A percentile compares a stretch with the other conserved stretches of the same genome.
Evolutionary conservation across 208 protist species (phyloP).

Genomic region (Crithidia fasciculata): DNA sequence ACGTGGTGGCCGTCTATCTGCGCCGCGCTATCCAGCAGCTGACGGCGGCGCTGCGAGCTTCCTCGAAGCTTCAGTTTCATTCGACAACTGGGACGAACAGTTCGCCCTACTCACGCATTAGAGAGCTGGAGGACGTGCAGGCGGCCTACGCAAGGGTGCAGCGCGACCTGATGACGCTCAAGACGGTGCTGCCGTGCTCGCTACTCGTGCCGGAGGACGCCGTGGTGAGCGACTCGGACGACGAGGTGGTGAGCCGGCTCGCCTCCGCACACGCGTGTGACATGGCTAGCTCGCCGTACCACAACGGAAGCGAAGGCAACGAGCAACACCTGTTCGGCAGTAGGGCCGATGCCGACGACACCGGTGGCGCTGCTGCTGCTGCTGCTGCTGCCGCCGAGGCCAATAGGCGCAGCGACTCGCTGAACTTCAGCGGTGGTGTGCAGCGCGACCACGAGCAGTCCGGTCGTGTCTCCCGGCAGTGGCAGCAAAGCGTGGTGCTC

Average conservation of each 20-base stretch:
- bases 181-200: conserved; percentile 24
- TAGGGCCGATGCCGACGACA: no score
- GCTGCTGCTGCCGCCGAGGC: no score
- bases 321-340: no score
- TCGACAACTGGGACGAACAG: neutral
- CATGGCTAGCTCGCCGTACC: no score
- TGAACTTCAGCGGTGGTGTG: neutral
- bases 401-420: neutral
- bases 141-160: conserved; percentile 27
- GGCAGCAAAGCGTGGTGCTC: conserved; percentile 37
- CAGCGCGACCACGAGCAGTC: neutral
- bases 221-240: conserved; percentile 3
- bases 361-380: no score
- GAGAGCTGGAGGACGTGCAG: conserved; percentile 25
- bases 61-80: conserved; percentile 29
- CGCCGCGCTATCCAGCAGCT: conserved; percentile 19
- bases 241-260: neutral
- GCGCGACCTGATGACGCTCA: conserved; percentile 30
- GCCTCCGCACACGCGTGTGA: neutral
- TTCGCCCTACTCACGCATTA: conserved; percentile 6
- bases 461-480: conserved; percentile 1
- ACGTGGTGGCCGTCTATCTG: conserved; percentile 21
- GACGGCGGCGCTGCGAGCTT: conserved; percentile 19
- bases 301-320: no score
- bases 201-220: conserved; percentile 19